Percentiles rank a stretch among this genome's conserved stretches.
Conservation (phyloP, 192 early-diverging fungal genomes). For the Backusella morwellensis region DNA sequence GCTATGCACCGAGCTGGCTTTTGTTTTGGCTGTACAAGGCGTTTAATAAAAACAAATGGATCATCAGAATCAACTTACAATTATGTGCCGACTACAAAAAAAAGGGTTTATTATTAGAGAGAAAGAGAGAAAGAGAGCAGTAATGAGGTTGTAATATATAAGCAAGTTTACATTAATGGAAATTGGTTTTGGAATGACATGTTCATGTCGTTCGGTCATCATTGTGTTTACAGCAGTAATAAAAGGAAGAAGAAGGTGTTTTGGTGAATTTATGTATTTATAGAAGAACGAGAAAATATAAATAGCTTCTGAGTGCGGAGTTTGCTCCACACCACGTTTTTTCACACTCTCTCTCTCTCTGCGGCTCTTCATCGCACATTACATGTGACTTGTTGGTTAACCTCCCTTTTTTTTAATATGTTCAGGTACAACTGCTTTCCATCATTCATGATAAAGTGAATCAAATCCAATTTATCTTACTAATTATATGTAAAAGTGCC, state of each 20-base stretch:
- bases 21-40: background rate
- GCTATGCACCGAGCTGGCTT: background rate
- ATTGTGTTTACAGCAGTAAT: background rate
- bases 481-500: no score
- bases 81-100: background rate
- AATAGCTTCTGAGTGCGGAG: background rate
- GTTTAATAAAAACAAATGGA: background rate
- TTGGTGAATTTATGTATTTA: background rate
- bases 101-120: background rate
- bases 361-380: no score
- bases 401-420: no score
- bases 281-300: background rate
- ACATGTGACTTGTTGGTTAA: no score
- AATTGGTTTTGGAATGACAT: background rate
- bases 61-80: background rate
- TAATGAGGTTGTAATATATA: background rate
- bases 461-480: no score
- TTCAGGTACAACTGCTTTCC: no score
- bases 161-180: background rate
- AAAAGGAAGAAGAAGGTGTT: background rate
- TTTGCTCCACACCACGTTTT: background rate
- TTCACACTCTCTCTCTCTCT: no score
- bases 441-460: no score
- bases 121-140: background rate
- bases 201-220: background rate